Evolutionary conservation across 208 protist species (phyloP), one percentile per base, ranked within the genome.

Genomic region (Trypanosoma theileri): DNA sequence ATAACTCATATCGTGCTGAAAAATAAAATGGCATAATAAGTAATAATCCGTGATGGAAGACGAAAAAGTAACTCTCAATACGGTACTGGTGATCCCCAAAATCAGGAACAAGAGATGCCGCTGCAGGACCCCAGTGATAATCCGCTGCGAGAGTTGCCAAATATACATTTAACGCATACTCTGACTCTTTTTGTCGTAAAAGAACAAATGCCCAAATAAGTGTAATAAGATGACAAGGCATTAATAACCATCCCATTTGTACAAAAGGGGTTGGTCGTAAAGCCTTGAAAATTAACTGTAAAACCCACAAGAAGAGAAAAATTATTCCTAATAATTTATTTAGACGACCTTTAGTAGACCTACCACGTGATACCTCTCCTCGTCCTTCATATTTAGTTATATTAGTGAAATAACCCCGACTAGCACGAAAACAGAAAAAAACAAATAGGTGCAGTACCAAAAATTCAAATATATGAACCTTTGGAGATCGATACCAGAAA

Each of bases 161-260:
- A 60, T 88, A 93, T 62, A 79, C 82, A 70, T 77, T 76, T 45
- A 59, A 46, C 46, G 51, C 71, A 62, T 91, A 91, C 7, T 82
- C 60, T 16, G 28, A 50, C 22, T 71, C 45, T 42, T 77, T 53
- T 59, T 69, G 56, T 17, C 65, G 56, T 16, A 81, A 46, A 0
- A 93, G 73, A 8, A 91, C 66, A 40, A 66, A 80, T 22, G 68
- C 54, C 88, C 88, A 93, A 31, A 75, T 59, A 10, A 78, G 65
- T 10, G 82, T 88, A 44, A 85, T 81, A 46, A 93, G 35, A 64
- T 93, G 88, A 77, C 88, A 93, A 21, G 88, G 88, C 88, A 93
- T 93, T 24, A 93, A 64, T 58, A 93, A 66, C 88, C 88, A 93
- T 21, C 80, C 77, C 8, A 93, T 67, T 70, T 93, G 88, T n/a